These are phyloP conservation scores for Neospora caninum DNA, from an alignment of 169 alveolate species.

Conservation along the genomic window DNA sequence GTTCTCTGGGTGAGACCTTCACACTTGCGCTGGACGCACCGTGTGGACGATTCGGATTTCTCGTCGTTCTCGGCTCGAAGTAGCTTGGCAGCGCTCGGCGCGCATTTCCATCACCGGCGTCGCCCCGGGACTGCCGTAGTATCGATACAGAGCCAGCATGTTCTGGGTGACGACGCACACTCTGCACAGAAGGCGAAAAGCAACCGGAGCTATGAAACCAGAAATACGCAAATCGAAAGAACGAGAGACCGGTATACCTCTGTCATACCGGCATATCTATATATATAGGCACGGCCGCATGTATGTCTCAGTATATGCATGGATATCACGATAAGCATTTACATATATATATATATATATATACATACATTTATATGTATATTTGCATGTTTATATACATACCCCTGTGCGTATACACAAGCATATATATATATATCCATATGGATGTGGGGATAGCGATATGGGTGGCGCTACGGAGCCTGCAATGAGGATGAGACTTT, in stretches of 20 bases:
- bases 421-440: not conserved
- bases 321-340: too few relatives aligned
- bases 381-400: not conserved
- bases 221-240: too few relatives aligned
- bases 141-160: constrained; percentile 53
- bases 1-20: too few relatives aligned
- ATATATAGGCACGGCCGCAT: too few relatives aligned
- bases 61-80: constrained; percentile 67
- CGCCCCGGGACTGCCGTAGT: constrained; percentile 65
- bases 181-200: not conserved
- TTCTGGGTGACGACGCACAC: constrained; percentile 66
- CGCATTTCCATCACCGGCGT: constrained; percentile 56
- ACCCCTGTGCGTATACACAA: not conserved
- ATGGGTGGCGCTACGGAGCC: not conserved
- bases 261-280: too few relatives aligned
- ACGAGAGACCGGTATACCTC: too few relatives aligned
- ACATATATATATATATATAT: too few relatives aligned
- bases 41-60: constrained; percentile 62
- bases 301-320: too few relatives aligned
- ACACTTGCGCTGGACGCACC: not conserved
- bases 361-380: not conserved
- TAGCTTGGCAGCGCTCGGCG: constrained; percentile 65
- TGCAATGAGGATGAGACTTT: not conserved
- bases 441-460: not conserved
- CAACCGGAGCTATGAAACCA: not conserved